Conservation (phyloP, 352 stramenopile species). For the Pythium scleroteichum region DNA sequence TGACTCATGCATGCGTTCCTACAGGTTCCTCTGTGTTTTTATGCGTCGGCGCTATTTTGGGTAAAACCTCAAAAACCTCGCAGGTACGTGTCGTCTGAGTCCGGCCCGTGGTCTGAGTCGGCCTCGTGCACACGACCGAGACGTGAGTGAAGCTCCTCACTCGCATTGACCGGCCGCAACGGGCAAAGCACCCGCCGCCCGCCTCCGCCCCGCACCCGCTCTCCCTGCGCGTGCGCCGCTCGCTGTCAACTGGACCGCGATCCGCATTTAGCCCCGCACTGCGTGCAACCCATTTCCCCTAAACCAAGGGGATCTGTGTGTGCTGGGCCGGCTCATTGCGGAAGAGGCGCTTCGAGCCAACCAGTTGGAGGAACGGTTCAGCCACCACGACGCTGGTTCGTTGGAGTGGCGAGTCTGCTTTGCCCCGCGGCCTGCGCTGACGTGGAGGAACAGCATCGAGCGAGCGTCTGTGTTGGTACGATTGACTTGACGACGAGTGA, state of each 20-base stretch:
- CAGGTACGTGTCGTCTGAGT: not conserved
- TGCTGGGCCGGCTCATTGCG: not conserved
- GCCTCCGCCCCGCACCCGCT: not conserved
- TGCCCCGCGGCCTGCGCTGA: constrained; percentile 6
- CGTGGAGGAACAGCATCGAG: not conserved
- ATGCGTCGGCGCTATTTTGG: too few species aligned
- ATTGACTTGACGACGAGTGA: constrained; percentile 4
- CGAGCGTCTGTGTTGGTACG: not conserved
- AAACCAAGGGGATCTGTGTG: not conserved
- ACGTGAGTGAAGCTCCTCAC: too few species aligned
- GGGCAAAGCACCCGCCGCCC: constrained; percentile 6
- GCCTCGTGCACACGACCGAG: too few species aligned
- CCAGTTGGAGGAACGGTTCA: not conserved
- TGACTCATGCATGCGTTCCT: not conserved
- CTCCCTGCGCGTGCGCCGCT: not conserved
- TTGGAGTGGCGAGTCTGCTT: not conserved
- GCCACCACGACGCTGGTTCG: too few species aligned
- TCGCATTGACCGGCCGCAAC: not conserved
- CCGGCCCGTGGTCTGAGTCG: too few species aligned
- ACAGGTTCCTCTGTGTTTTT: not conserved
- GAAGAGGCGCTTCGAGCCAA: constrained; percentile 10
- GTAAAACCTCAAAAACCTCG: constrained; percentile 1
- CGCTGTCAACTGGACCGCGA: not conserved
- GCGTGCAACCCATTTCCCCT: not conserved
- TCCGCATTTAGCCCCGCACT: constrained; percentile 4